phyloP scores from a whole-genome alignment of 2,329 filamentous ascomycete genomes.

The Nectriaceae sp. region DNA sequence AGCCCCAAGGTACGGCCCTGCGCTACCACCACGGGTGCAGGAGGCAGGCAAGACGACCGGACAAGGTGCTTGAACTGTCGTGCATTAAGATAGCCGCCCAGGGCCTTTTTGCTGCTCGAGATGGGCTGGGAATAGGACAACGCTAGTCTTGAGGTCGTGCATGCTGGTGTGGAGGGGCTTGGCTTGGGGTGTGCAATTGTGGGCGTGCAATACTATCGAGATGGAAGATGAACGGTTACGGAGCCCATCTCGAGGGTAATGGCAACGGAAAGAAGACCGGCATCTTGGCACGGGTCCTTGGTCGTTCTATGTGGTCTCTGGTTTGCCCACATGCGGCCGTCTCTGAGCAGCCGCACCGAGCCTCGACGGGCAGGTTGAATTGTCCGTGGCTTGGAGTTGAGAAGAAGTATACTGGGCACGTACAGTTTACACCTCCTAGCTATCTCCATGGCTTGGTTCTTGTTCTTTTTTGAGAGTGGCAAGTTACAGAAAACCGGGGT shows the following conservation, averaged over 20 bases:
- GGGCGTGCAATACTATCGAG: slow-evolving; percentile 16
- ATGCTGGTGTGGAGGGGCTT: slow-evolving; percentile 24
- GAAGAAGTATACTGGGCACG: background rate
- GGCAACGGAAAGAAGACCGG: slow-evolving; percentile 18
- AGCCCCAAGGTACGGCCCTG: slow-evolving; percentile 21
- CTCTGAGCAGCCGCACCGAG: background rate
- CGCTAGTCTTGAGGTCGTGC: slow-evolving; percentile 18
- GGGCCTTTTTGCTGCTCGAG: slow-evolving; percentile 20
- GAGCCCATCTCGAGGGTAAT: slow-evolving; percentile 18
- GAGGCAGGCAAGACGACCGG: slow-evolving; percentile 14
- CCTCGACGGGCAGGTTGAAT: background rate
- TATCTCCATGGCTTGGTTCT: too few species aligned
- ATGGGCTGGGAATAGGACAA: slow-evolving; percentile 20
- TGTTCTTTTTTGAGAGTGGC: too few species aligned
- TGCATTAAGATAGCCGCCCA: slow-evolving; percentile 35
- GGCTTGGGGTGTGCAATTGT: slow-evolving; percentile 3
- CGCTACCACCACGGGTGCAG: slow-evolving; percentile 7
- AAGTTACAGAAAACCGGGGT: background rate
- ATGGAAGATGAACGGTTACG: slow-evolving; percentile 7
- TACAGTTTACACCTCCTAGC: background rate
- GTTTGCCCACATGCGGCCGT: background rate
- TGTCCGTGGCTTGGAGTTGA: background rate
- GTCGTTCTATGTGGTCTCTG: background rate
- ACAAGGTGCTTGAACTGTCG: slow-evolving; percentile 27
- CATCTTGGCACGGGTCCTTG: slow-evolving; percentile 10